phyloP scores from a whole-genome alignment of 441 rosid species.

The Macaranga tanarius region DNA sequence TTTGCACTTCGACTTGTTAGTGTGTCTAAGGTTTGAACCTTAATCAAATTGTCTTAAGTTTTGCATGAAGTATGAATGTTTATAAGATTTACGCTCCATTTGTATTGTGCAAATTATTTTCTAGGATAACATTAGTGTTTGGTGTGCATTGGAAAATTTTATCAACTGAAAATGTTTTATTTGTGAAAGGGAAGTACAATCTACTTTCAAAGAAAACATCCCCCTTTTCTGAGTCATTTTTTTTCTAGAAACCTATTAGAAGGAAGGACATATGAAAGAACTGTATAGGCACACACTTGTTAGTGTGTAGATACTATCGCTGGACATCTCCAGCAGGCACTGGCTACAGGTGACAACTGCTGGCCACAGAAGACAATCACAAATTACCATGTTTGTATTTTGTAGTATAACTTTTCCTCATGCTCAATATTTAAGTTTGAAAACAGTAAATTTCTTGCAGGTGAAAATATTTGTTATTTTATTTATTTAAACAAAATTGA shows the following conservation, averaged over 20 bases:
- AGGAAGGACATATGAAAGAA: neutral
- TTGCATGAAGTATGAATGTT: neutral
- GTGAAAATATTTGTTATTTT: neutral
- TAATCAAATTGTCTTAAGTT: neutral
- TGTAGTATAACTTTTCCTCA: neutral
- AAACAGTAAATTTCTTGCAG: neutral
- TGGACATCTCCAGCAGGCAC: neutral
- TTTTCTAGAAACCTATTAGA: too few relatives aligned
- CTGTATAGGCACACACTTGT: neutral
- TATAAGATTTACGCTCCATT: neutral
- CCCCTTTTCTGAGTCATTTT: neutral
- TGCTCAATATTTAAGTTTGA: too few relatives aligned
- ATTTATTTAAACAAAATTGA: neutral
- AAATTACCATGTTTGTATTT: neutral
- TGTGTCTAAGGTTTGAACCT: neutral
- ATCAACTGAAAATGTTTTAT: neutral
- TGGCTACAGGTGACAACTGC: too few relatives aligned
- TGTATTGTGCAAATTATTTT: neutral
- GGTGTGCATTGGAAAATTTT: neutral
- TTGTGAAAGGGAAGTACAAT: neutral
- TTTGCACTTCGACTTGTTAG: neutral
- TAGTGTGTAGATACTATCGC: too few relatives aligned
- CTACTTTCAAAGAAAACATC: neutral
- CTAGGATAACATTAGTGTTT: neutral
- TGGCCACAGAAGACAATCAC: neutral